These are phyloP conservation scores for Climacium dendroides DNA, from an alignment of 225 moss, liverwort and hornwort species.

Conservation along the genomic window DNA sequence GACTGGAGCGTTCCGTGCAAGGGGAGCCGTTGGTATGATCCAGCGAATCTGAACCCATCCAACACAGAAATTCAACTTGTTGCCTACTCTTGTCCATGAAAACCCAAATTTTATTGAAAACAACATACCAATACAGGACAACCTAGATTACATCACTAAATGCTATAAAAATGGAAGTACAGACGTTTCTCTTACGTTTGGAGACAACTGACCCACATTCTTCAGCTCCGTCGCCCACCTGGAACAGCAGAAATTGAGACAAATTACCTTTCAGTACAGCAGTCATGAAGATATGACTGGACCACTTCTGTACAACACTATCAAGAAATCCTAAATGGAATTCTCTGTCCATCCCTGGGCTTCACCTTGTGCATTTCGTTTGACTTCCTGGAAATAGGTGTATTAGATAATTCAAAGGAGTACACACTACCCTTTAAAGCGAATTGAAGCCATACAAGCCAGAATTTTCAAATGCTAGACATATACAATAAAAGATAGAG, in stretches of 20 bases:
- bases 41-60: slow-evolving; percentile 38
- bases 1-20: slow-evolving; percentile 36
- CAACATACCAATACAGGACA: background rate
- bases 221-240: slow-evolving; percentile 46
- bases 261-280: background rate
- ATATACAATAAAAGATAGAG: background rate
- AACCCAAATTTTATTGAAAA: background rate
- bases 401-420: background rate
- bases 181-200: slow-evolving; percentile 23
- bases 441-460: background rate
- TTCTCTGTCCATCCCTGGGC: background rate
- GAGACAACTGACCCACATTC: slow-evolving; percentile 38
- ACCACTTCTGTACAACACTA: background rate
- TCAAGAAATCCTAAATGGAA: background rate
- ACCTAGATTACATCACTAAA: background rate
- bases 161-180: background rate
- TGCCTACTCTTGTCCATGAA: background rate
- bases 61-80: background rate
- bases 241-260: background rate
- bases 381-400: background rate
- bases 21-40: slow-evolving; percentile 55
- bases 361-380: background rate
- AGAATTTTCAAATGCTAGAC: background rate
- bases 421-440: background rate
- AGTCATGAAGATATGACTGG: background rate